Conservation (phyloP, 352 stramenopile genomes). For the Blastocystis sp. region DNA sequence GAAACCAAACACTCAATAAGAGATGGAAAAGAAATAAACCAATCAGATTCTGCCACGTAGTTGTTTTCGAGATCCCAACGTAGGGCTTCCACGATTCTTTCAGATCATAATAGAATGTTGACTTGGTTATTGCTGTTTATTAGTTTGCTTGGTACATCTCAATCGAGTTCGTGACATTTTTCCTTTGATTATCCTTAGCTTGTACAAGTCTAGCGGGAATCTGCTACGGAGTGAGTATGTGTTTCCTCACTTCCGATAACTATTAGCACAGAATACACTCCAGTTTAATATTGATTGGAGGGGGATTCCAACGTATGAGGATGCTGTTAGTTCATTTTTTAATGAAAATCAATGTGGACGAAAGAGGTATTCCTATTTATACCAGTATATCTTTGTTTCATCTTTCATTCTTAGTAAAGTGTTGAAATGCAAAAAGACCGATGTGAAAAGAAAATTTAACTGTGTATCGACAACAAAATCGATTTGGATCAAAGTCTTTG, state of each 20-base stretch:
- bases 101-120: background rate
- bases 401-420: slow-evolving; percentile 10
- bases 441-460: background rate
- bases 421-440: slow-evolving; percentile 33
- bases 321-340: slow-evolving; percentile 2
- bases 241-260: background rate
- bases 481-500: slow-evolving; percentile 58
- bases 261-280: slow-evolving; percentile 31
- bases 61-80: background rate
- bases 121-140: background rate
- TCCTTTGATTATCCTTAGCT: background rate
- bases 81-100: background rate
- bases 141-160: background rate
- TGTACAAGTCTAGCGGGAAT: slow-evolving; percentile 42
- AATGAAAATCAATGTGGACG: slow-evolving; percentile 45
- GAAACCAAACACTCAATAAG: too few relatives aligned
- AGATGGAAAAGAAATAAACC: background rate
- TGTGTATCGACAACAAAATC: slow-evolving; percentile 34
- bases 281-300: slow-evolving; percentile 55
- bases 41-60: slow-evolving; percentile 54
- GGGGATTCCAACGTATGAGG: slow-evolving; percentile 30
- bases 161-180: background rate
- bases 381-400: background rate
- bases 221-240: slow-evolving; percentile 7
- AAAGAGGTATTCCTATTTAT: slow-evolving; percentile 33